phyloP scores from a whole-genome alignment of 2,329 filamentous ascomycete genomes.

The Chrysoporthe cubensis region DNA sequence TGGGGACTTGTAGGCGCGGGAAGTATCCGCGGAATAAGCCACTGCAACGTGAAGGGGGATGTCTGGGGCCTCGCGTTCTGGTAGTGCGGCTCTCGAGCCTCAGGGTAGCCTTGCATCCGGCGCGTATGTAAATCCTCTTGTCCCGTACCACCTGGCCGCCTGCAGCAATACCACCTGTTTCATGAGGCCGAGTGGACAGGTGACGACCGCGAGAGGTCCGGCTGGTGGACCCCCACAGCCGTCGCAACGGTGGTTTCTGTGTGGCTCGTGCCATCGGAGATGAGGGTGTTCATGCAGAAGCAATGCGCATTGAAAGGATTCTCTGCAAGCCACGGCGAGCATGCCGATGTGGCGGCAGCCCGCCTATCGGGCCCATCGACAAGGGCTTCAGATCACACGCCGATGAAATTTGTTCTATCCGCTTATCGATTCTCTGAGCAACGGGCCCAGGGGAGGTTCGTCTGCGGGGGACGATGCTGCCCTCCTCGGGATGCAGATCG shows the following conservation, averaged over 20 bases:
- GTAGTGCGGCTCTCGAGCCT: not conserved
- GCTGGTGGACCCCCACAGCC: no score
- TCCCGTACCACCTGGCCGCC: not conserved
- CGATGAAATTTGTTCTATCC: not conserved
- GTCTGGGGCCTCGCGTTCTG: not conserved
- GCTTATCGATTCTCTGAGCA: slow-evolving; percentile 4
- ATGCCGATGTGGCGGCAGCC: not conserved
- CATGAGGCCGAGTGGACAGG: not conserved
- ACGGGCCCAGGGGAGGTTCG: not conserved
- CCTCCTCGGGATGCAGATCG: slow-evolving; percentile 5
- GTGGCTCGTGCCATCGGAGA: not conserved
- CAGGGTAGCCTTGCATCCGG: not conserved
- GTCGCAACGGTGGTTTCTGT: not conserved
- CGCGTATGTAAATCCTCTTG: not conserved
- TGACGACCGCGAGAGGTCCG: no score
- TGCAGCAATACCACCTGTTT: not conserved
- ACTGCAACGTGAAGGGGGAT: not conserved
- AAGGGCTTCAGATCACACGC: no score
- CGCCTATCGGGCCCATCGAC: no score
- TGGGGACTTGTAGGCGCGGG: not conserved
- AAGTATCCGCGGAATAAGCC: not conserved
- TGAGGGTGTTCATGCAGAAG: slow-evolving; percentile 5
- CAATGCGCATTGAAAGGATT: not conserved
- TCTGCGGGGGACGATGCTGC: not conserved
- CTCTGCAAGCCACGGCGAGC: not conserved